phyloP scores from a whole-genome alignment of 352 stramenopile species.

The Phytopythium delawarense region DNA sequence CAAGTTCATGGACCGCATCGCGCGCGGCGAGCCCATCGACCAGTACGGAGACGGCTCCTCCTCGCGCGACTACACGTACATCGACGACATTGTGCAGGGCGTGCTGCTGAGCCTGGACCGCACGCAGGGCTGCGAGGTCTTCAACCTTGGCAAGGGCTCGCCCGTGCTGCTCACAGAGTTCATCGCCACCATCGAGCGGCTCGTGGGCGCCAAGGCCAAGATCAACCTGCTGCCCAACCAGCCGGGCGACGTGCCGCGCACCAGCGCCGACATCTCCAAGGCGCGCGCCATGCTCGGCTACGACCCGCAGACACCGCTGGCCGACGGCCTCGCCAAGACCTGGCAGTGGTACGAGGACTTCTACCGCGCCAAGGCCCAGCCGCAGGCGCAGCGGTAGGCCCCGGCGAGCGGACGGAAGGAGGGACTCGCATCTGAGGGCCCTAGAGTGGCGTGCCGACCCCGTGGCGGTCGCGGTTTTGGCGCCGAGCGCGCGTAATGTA shows the following conservation, averaged over 20 bases:
- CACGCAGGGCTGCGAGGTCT: conserved; percentile 89
- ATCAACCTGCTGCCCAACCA: conserved; percentile 94
- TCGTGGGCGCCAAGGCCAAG: conserved; percentile 91
- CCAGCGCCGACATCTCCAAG: conserved; percentile 95
- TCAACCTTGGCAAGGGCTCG: conserved; percentile 95
- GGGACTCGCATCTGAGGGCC: no score
- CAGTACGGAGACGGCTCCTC: conserved; percentile 96
- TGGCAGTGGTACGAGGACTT: conserved; percentile 90
- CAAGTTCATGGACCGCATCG: conserved; percentile 97
- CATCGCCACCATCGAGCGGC: conserved; percentile 93
- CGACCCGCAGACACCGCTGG: conserved; percentile 89
- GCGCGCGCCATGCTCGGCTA: conserved; percentile 94
- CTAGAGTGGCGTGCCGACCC: no score
- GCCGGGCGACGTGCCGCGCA: conserved; percentile 95
- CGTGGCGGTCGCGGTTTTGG: background rate
- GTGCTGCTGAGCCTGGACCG: conserved; percentile 79
- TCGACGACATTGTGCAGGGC: conserved; percentile 97
- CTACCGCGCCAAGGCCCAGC: background rate
- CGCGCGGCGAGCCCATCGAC: conserved; percentile 89
- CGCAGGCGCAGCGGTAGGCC: background rate
- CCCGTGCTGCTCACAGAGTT: conserved; percentile 93
- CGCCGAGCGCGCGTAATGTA: background rate
- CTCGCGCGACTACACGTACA: conserved; percentile 97
- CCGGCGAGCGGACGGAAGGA: background rate
- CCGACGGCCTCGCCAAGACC: conserved; percentile 91